These are phyloP conservation scores for Stentor coeruleus DNA, from an alignment of 73 alveolate genomes.

Conservation along the genomic window DNA sequence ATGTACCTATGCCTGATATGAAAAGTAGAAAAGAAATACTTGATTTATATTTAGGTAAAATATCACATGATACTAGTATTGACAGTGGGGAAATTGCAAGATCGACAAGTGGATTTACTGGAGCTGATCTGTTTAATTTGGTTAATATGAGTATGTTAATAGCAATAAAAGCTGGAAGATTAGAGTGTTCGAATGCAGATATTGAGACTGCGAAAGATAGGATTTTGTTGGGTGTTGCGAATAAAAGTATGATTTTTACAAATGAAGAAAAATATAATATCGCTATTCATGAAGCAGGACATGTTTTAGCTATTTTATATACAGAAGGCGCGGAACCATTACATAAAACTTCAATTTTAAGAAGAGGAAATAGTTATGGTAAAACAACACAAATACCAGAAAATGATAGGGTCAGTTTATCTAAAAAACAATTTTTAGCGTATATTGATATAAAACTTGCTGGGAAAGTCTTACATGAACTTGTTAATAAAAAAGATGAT, in stretches of 20 bases:
- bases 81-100: constrained; percentile 89
- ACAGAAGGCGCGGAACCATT: constrained; percentile 84
- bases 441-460: constrained; percentile 84
- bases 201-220: constrained; percentile 81
- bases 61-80: constrained; percentile 93
- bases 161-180: constrained; percentile 66
- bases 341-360: constrained; percentile 80
- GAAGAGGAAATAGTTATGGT: constrained; percentile 82
- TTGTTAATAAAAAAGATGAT: constrained; percentile 57
- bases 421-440: constrained; percentile 64
- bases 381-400: constrained; percentile 82
- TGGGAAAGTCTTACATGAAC: constrained; percentile 79
- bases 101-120: constrained; percentile 91
- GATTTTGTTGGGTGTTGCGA: constrained; percentile 79
- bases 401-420: constrained; percentile 42
- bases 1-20: constrained; percentile 98
- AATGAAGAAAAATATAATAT: constrained; percentile 69
- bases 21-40: constrained; percentile 80
- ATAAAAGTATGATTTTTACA: constrained; percentile 56
- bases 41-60: constrained; percentile 93
- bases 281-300: constrained; percentile 86
- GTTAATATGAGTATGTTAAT: constrained; percentile 72
- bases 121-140: constrained; percentile 95
- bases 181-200: constrained; percentile 52
- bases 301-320: constrained; percentile 69